Evolutionary conservation across 164 flowering plant species (phyloP), one percentile per base, ranked within the genome.

Genomic region (Stephania yunnanensis): DNA sequence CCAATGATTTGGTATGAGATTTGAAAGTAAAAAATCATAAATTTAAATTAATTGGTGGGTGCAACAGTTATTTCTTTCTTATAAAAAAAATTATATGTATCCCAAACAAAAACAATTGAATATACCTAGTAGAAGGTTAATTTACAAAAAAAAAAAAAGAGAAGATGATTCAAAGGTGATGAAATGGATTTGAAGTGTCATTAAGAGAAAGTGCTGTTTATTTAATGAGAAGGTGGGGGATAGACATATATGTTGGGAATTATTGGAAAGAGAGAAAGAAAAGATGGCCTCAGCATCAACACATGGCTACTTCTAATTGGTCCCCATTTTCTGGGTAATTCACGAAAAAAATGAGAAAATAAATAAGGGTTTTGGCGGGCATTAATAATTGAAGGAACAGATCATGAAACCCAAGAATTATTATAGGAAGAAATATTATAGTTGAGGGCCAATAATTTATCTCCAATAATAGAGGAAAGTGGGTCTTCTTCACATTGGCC

Each of bases 371-470:
- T 25, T 25, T 25, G 4, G 31, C 6, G 66, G 36, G 25, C 68
- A 25, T 25, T 25, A 44, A 73, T 73, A 36, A 61, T 73, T 73
- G 68, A 58, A n/a, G 13, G 17, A n/a, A 45, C 44, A 17, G 29
- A 17, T n/a, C 5, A 70, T 45, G 46, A 3, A 69, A 13, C 1
- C 17, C 10, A 9, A 42, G 19, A 15, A 10, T 7, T 30, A 13
- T 17, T 29, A 69, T 9, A 69, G 15, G 52, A 71, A 22, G 20
- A 30, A 29, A 58, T 69, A 75, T 75, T 70, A 75, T 75, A 70
- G 73, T 61, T 25, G 7, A 31, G 6, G 70, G 11, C 44, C 55
- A 69, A 75, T 75, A 69, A 75, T 75, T 69, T 73, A 13, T 42
- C 1, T 22, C 15, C 73, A 75, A 70, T 75, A 58, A 75, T 61